Evolutionary conservation across 106 monocot genomes (phyloP).

Genomic region (Xerophyta viscosa): DNA sequence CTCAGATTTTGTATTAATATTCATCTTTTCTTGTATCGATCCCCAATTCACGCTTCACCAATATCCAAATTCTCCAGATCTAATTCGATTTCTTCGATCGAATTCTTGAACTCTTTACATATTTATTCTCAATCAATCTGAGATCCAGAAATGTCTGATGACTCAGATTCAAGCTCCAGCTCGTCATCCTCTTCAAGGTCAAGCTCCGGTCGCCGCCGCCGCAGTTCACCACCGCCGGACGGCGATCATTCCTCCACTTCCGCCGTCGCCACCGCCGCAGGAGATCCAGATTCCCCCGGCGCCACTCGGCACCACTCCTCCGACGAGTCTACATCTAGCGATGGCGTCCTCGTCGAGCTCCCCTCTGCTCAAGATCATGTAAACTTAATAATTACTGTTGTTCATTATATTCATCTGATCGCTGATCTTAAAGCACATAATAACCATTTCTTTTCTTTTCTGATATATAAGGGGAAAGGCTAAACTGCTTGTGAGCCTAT

Average conservation of each 20-base stretch:
- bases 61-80: too few relatives aligned
- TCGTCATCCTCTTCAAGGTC: slow-evolving; percentile 7
- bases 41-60: too few relatives aligned
- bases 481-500: too few relatives aligned
- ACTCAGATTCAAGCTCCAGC: slow-evolving; percentile 24
- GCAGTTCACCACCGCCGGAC: neutral
- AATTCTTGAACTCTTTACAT: too few relatives aligned
- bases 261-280: neutral
- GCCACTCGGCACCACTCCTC: slow-evolving; percentile 19
- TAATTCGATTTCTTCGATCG: too few relatives aligned
- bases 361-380: slow-evolving; percentile 36
- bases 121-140: neutral
- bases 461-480: too few relatives aligned
- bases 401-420: too few relatives aligned
- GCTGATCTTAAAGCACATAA: too few relatives aligned
- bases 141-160: slow-evolving; percentile 12
- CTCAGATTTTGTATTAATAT: too few relatives aligned
- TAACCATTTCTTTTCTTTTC: too few relatives aligned
- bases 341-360: slow-evolving; percentile 91
- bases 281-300: slow-evolving; percentile 15
- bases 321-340: slow-evolving; percentile 64
- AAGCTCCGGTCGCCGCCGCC: neutral
- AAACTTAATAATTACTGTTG: neutral
- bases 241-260: slow-evolving; percentile 1
- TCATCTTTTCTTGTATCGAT: too few relatives aligned